phyloP scores from a whole-genome alignment of 78 protist genomes.

The Parvularia atlantis region DNA sequence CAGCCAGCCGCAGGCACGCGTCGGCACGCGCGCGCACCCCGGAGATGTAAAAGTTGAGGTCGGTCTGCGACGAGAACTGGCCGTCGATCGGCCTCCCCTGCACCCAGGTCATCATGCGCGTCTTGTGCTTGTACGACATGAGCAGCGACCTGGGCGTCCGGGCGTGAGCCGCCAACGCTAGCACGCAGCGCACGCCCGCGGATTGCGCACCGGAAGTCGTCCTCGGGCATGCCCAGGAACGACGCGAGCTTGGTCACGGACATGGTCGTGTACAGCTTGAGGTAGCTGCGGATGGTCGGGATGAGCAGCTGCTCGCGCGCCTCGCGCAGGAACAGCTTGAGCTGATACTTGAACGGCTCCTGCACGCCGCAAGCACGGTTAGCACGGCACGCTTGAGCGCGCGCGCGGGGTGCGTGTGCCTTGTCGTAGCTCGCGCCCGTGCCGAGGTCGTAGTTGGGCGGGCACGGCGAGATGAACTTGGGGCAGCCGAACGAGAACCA shows the following conservation, averaged over 20 bases:
- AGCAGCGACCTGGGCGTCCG: too few species aligned
- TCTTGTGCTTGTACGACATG: slow-evolving; percentile 68
- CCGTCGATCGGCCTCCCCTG: slow-evolving; percentile 29
- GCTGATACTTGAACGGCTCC: slow-evolving; percentile 14
- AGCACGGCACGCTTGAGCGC: neutral
- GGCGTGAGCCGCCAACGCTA: too few species aligned
- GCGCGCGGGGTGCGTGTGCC: neutral
- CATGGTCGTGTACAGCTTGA: slow-evolving; percentile 70
- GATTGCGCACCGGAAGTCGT: neutral
- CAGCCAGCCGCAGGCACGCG: neutral
- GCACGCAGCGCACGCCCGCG: too few species aligned
- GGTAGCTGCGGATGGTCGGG: slow-evolving; percentile 64
- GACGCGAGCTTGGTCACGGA: slow-evolving; percentile 36
- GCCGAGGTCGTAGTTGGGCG: slow-evolving; percentile 19
- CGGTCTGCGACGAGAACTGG: slow-evolving; percentile 13
- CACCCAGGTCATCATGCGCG: slow-evolving; percentile 22
- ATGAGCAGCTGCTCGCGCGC: slow-evolving; percentile 47
- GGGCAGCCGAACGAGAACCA: slow-evolving; percentile 58
- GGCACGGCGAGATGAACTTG: slow-evolving; percentile 48
- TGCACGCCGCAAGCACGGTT: slow-evolving; percentile 26
- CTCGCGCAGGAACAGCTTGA: slow-evolving; percentile 37
- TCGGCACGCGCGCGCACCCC: neutral
- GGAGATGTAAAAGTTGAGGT: slow-evolving; percentile 54
- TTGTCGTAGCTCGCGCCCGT: neutral
- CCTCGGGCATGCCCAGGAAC: slow-evolving; percentile 43